A percentile compares a stretch with the other conserved stretches of the same genome.
Conservation (phyloP, 225 moss, liverwort and hornwort species). For the Ulota crispa region DNA sequence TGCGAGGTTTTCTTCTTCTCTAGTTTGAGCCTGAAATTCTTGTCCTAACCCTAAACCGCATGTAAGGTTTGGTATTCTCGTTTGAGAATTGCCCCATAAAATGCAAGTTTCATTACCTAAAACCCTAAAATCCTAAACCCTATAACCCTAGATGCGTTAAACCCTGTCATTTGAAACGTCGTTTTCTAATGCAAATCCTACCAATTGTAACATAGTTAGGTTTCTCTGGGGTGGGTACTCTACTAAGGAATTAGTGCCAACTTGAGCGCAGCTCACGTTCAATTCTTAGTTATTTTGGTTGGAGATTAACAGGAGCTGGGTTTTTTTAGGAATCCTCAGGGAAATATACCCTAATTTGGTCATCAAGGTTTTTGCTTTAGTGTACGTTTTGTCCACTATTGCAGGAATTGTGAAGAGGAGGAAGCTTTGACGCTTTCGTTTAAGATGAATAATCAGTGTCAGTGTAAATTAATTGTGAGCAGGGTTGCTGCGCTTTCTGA, state of each 20-base stretch:
- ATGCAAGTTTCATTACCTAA: too few relatives aligned
- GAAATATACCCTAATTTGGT: background rate
- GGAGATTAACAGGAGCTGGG: background rate
- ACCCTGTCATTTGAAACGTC: background rate
- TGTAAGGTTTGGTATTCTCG: background rate
- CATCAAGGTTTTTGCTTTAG: background rate
- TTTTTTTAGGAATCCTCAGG: background rate
- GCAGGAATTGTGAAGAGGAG: background rate
- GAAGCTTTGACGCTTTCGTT: background rate
- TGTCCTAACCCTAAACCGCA: background rate
- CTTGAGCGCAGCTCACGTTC: background rate
- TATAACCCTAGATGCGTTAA: background rate
- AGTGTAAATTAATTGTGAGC: slow-evolving; percentile 30
- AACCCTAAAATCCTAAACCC: background rate
- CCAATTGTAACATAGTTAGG: background rate
- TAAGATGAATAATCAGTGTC: slow-evolving; percentile 7
- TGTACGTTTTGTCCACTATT: background rate
- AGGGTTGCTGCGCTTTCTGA: slow-evolving; percentile 80
- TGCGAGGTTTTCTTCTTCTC: background rate
- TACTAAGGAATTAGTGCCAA: background rate
- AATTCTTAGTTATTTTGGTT: too few relatives aligned
- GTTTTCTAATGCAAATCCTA: background rate
- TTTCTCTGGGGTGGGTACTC: background rate
- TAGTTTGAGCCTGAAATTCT: background rate
- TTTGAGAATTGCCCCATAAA: background rate